Percentiles rank a stretch among this genome's conserved stretches.
phyloP scores from a whole-genome alignment of 2,329 filamentous ascomycete genomes.

The Peltaster fructicola region DNA sequence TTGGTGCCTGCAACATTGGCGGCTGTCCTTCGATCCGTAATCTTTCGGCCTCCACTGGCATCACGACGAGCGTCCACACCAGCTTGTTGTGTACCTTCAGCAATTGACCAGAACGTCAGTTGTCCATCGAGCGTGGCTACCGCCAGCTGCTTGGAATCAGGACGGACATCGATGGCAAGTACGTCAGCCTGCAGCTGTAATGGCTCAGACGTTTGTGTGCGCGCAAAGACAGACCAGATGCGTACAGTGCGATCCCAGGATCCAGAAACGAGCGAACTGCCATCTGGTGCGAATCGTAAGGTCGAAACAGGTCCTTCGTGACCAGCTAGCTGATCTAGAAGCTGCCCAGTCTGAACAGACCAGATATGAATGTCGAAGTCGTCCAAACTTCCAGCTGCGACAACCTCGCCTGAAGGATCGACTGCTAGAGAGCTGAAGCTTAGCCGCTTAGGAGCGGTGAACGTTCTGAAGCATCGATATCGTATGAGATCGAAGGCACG shows the following conservation, averaged over 20 bases:
- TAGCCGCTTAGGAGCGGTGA: conserved; percentile 77
- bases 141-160: conserved; percentile 79
- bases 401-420: conserved; percentile 91
- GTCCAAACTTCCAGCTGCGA: conserved; percentile 86
- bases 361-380: conserved; percentile 96
- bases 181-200: conserved; percentile 85
- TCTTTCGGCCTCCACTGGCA: conserved; percentile 77
- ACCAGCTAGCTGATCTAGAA: conserved; percentile 76
- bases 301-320: conserved; percentile 89
- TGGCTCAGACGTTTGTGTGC: conserved; percentile 89
- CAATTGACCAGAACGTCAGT: conserved; percentile 84
- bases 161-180: conserved; percentile 67
- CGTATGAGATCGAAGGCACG: conserved; percentile 91
- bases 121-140: conserved; percentile 88
- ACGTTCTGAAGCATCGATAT: conserved; percentile 93
- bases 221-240: conserved; percentile 87
- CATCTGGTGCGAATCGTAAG: conserved; percentile 75
- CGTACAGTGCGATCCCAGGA: conserved; percentile 95
- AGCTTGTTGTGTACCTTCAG: conserved; percentile 69
- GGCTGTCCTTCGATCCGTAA: conserved; percentile 74
- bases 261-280: conserved; percentile 66
- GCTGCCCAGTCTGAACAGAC: conserved; percentile 93
- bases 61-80: conserved; percentile 82
- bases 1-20: conserved; percentile 85
- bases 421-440: conserved; percentile 90